Evolutionary conservation across 441 rosid species (phyloP).

Genomic region (Pelargonium cotyledonis): DNA sequence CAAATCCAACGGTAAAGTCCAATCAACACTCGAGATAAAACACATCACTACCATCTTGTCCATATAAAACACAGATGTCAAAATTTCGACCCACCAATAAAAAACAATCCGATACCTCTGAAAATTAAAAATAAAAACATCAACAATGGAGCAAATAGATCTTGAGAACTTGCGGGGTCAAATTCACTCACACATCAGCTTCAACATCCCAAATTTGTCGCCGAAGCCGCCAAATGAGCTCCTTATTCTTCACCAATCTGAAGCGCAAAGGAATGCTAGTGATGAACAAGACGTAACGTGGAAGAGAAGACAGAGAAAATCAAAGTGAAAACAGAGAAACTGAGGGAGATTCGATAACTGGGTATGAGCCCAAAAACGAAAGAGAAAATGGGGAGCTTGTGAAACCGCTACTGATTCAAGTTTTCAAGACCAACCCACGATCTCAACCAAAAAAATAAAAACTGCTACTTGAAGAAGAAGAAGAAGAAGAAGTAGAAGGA

Average conservation of each 20-base stretch:
- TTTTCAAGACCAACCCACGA: constrained; percentile 6
- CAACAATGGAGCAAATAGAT: background rate
- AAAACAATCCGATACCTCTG: background rate
- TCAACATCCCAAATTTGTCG: background rate
- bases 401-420: background rate
- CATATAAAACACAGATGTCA: background rate
- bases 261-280: background rate
- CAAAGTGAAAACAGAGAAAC: background rate
- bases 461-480: too few relatives aligned
- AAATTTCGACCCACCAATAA: background rate
- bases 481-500: too few relatives aligned
- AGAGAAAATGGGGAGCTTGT: background rate
- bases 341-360: background rate
- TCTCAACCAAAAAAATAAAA: background rate
- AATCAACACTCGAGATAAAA: background rate
- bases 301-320: background rate
- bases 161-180: background rate
- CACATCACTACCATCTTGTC: constrained; percentile 2
- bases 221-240: background rate
- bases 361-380: background rate
- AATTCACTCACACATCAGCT: background rate
- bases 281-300: background rate
- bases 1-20: constrained; percentile 4
- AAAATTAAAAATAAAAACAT: background rate
- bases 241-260: constrained; percentile 5